Base-by-base conservation (phyloP, 2,329 filamentous ascomycete species). In the Phoma sp. region DNA sequence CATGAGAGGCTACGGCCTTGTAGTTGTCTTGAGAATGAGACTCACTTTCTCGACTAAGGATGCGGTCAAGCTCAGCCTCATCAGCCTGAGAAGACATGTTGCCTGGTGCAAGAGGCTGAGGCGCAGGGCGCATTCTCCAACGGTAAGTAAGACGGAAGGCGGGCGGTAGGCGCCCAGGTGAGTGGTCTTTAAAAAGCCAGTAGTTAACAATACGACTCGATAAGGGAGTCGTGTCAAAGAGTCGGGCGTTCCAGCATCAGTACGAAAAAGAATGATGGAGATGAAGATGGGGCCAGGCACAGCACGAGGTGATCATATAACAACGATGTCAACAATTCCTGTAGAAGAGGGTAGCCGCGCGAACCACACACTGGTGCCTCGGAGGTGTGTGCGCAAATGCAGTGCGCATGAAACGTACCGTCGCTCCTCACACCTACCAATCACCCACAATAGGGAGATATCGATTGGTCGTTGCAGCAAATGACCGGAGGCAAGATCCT, bases 61-160 rank as follows among this genome's bases (percentile, higher is more conserved):
- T 32, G 18, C 36, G 38, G 47, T 43, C 12, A 37, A 28, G 5
- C 7, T 47, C 50, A 32, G 42, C 42, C 32, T 53, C 14, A 17
- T 20, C 11, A 5, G 18, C 14, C 38, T 32, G 7, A 32, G 26
- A 38, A n/a, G 43, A 32, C 50, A 53, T 53, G 26, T 32, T 34
- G 50, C 23, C 26, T 38, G 9, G 17, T 17, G 10, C 2, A 12
- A n/a, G 20, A 47, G 43, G 25, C 50, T 47, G 32, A 42, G 30
- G 20, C n/a, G 36, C 4, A 25, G 23, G 37, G 37, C 26, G 25
- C 20, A 7, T 7, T 28, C 28, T 11, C 7, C 10, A 17, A 18
- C 20, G 15, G 29, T 17, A 43, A 43, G 18, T 47, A 9, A 47
- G 43, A 40, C 29, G 40, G 23, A 23, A n/a, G n/a, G n/a, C n/a